phyloP scores from a whole-genome alignment of 192 early-diverging fungal species.

The Backusella australiensis region DNA sequence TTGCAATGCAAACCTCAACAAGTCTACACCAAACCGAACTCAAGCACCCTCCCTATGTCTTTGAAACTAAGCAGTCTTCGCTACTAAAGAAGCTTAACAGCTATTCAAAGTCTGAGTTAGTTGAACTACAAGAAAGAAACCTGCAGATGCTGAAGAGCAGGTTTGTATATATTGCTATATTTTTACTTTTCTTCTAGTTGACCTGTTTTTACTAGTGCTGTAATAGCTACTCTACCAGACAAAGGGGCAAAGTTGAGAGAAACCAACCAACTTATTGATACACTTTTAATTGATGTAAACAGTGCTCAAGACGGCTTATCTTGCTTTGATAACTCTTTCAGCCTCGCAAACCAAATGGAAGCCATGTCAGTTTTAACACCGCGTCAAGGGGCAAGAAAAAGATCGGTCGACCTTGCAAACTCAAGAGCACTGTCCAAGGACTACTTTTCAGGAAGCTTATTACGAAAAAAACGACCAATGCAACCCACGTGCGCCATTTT shows the following conservation, averaged over 20 bases:
- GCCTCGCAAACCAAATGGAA: neutral
- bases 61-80: neutral
- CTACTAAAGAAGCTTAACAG: neutral
- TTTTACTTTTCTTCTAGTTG: neutral
- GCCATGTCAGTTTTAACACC: conserved; percentile 8
- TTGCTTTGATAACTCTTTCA: neutral
- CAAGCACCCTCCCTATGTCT: neutral
- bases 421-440: conserved; percentile 12
- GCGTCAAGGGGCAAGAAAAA: conserved; percentile 19
- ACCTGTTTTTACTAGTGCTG: neutral
- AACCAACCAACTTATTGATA: conserved; percentile 20
- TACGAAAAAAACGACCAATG: conserved; percentile 8
- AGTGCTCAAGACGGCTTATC: neutral
- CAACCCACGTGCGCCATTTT: conserved; percentile 8
- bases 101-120: conserved; percentile 7
- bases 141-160: conserved; percentile 7
- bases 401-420: conserved; percentile 24
- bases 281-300: neutral
- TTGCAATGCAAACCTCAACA: neutral
- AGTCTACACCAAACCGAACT: neutral
- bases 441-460: conserved; percentile 14
- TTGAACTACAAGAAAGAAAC: conserved; percentile 10
- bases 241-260: conserved; percentile 22
- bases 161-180: neutral
- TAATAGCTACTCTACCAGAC: conserved; percentile 24